Base-by-base conservation (phyloP, 495 filamentous ascomycete genomes). In the Daldinia loculata region DNA sequence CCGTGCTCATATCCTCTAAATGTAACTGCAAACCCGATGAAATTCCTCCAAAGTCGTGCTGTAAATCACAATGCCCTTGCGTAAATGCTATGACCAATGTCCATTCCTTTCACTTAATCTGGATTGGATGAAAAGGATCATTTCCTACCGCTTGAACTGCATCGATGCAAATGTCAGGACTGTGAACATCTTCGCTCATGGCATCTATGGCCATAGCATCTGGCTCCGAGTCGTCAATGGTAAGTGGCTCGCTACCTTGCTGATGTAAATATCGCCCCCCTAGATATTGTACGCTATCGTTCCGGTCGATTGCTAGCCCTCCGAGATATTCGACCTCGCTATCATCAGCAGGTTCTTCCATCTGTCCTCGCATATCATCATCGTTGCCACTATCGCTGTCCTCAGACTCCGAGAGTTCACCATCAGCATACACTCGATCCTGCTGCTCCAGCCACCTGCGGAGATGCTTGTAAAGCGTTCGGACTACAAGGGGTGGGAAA, bases 401-500 rank as follows among this genome's bases (percentile, higher is more conserved):
- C 19, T 74, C 70, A 6, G 60, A 63, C 32, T 73, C 72, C n/a
- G 74, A 57, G 17, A 62, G 45, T 55, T 74, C 73, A 17, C 61
- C 62, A 1, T 57, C 17, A 0, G 70, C 55, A 57, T 63, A 32
- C 29, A 78, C 65, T 6, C 56, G 80, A 72, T 95, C 92, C 0
- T 84, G 84, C 32, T 81, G 75, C 55, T 88, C 82, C 26, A 95
- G 70, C 45, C 86, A 85, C 30, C 76, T 81, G 24, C 81, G 80
- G 2, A 94, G 80, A 61, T 89, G 85, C 27, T 78, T 67, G 70
- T 89, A 91, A 0, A 96, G 62, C 0, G 83, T 81, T 43, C 84
- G 79, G 0, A 89, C 90, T 0, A 93, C 78, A 6, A 78, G 66
- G 0, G 94, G 89, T 0, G 93, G 92, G 6, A 96, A 93, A 0